Conservation (phyloP, 2,329 filamentous ascomycete species). For the Alternaria triticimaculans region DNA sequence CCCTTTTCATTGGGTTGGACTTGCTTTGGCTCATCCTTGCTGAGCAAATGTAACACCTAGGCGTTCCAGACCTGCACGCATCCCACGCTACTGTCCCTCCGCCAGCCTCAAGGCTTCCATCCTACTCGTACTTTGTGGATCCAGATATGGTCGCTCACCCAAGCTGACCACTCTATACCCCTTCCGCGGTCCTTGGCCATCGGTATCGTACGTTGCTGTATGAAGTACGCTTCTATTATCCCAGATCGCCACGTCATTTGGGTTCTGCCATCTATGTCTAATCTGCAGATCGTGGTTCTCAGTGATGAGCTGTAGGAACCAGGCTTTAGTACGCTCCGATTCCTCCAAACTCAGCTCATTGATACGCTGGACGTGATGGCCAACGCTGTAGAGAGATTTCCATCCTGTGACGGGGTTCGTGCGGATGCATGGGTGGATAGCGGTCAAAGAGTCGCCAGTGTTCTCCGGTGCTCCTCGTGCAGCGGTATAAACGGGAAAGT, state of each 20-base stretch:
- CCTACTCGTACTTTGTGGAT: conserved; percentile 58
- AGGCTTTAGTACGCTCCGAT: conserved; percentile 51
- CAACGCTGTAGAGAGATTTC: conserved; percentile 57
- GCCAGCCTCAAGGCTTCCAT: conserved; percentile 40
- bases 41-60: neutral
- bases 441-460: conserved; percentile 57
- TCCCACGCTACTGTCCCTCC: neutral
- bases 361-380: conserved; percentile 50
- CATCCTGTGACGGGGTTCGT: conserved; percentile 53
- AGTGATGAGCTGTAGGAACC: conserved; percentile 52
- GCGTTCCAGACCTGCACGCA: neutral
- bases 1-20: neutral
- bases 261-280: conserved; percentile 57
- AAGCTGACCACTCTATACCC: conserved; percentile 64
- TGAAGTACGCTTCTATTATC: conserved; percentile 68
- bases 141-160: conserved; percentile 64
- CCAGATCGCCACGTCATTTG: conserved; percentile 64
- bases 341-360: conserved; percentile 56
- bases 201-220: conserved; percentile 68
- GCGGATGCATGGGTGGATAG: conserved; percentile 63
- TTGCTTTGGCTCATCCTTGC: neutral
- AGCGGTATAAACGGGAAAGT: conserved; percentile 56
- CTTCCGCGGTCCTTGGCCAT: conserved; percentile 59
- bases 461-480: conserved; percentile 63
- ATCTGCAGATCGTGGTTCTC: conserved; percentile 62